Evolutionary conservation across 2,329 filamentous ascomycete genomes (phyloP), one percentile per base, ranked within the genome.

Genomic region (Teratosphaeria nubilosa): DNA sequence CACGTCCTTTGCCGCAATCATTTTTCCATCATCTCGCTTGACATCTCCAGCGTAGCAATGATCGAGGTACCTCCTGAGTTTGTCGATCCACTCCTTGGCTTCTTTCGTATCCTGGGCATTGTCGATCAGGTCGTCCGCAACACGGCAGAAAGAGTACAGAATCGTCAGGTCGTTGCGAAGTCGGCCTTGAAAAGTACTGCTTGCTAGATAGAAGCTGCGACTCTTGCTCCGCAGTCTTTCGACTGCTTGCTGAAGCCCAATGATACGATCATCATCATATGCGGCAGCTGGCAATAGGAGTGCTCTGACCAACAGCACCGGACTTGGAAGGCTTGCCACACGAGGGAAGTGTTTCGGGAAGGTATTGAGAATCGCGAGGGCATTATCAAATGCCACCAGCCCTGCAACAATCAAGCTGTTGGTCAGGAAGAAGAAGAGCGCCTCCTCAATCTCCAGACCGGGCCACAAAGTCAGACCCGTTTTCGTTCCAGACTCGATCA

Each of bases 111-210:
- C 77, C 1, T 73, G 64, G 0, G 86, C 81, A 59, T 88, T 80
- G 63, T 90, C 87, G 9, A 90, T 80, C 4, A 90, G 75, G 65
- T 90, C 86, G 68, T 90, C 87, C 1, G 86, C 86, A 10, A 88
- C 81, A 11, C 87, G 79, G 64, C 87, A 90, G 68, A 88, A 90
- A 0, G 86, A 87, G 67, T 90, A 90, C 3, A 90, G 73, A 1
- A 87, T 72, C 27, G 88, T 79, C 13, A 90, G 69, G 63, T 90
- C 86, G 31, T 86, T 83, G 5, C 86, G 80, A 7, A 90, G 74
- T 25, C 83, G 79, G 1, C 86, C 86, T 45, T 82, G 78, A 62
- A 91, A 90, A 0, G 84, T 81, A 0, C 84, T 82, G 62, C 85
- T 88, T 0, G 86, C 87, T 5, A 90, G 75, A 63, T 87, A 88